Percentiles rank a stretch among this genome's conserved stretches.
phyloP scores from a whole-genome alignment of 1,284 basidiomycete genomes.

The Puccinia coronata region DNA sequence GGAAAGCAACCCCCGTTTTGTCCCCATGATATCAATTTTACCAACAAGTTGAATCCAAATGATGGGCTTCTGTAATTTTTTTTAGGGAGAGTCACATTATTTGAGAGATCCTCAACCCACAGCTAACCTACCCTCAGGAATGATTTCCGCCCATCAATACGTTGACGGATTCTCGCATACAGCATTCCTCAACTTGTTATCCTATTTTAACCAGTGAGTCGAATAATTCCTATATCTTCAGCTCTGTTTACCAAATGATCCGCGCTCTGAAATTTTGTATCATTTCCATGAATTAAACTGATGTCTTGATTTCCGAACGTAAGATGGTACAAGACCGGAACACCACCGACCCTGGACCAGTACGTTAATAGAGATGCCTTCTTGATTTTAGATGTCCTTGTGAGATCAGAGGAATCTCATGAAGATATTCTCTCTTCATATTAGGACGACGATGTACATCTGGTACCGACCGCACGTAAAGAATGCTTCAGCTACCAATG shows the following conservation, averaged over 20 bases:
- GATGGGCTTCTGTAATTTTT: constrained; percentile 13
- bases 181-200: constrained; percentile 32
- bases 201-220: constrained; percentile 48
- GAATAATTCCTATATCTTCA: too few relatives aligned
- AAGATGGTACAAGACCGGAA: constrained; percentile 49
- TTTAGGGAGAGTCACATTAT: constrained; percentile 46
- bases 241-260: not conserved
- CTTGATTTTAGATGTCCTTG: not conserved
- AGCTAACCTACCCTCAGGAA: constrained; percentile 36
- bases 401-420: not conserved
- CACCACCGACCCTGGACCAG: constrained; percentile 27
- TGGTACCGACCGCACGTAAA: constrained; percentile 45
- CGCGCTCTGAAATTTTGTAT: not conserved
- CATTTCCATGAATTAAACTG: too few relatives aligned
- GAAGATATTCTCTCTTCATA: not conserved
- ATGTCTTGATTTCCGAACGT: too few relatives aligned
- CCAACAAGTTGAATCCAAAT: not conserved
- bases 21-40: not conserved
- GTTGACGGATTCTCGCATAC: constrained; percentile 44
- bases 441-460: constrained; percentile 44
- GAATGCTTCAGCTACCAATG: constrained; percentile 18
- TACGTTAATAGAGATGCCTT: not conserved
- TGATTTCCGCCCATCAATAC: constrained; percentile 43
- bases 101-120: constrained; percentile 42
- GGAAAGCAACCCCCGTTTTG: too few relatives aligned